These are phyloP conservation scores for Globisporangium nunn DNA, from an alignment of 352 stramenopile species.

Conservation along the genomic window DNA sequence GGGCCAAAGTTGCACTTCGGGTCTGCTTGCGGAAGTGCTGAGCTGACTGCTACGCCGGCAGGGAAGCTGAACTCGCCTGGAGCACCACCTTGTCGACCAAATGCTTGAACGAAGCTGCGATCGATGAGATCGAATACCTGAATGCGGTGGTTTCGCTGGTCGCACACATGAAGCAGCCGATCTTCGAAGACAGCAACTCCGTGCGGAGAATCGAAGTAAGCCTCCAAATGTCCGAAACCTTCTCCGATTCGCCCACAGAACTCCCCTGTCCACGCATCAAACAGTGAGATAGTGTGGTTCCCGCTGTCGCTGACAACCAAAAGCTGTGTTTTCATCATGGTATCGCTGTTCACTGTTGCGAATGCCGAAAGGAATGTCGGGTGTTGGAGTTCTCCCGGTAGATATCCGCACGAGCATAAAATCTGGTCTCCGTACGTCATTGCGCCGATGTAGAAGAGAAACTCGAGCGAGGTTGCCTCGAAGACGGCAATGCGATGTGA, in stretches of 20 bases:
- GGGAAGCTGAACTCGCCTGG: conserved; percentile 47
- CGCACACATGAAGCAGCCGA: conserved; percentile 38
- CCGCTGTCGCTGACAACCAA: conserved; percentile 51
- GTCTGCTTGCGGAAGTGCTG: conserved; percentile 18
- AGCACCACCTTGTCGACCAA: conserved; percentile 25
- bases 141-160: conserved; percentile 66
- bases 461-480: conserved; percentile 9
- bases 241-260: conserved; percentile 36
- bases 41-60: conserved; percentile 30
- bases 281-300: conserved; percentile 56
- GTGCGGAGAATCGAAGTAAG: conserved; percentile 49
- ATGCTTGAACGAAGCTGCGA: conserved; percentile 15
- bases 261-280: conserved; percentile 26
- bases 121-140: conserved; percentile 43
- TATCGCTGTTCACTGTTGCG: neutral
- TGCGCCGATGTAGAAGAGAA: conserved; percentile 42
- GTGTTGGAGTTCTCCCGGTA: conserved; percentile 40
- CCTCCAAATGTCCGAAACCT: conserved; percentile 44
- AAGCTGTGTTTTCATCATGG: neutral
- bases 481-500: conserved; percentile 49
- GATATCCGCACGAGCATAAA: conserved; percentile 37
- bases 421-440: conserved; percentile 48
- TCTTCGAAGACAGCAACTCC: conserved; percentile 39
- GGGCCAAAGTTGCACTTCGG: conserved; percentile 43
- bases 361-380: conserved; percentile 34